These are phyloP conservation scores for Aspergillus sp. DNA, from an alignment of 2,329 filamentous ascomycete species.

Conservation along the genomic window DNA sequence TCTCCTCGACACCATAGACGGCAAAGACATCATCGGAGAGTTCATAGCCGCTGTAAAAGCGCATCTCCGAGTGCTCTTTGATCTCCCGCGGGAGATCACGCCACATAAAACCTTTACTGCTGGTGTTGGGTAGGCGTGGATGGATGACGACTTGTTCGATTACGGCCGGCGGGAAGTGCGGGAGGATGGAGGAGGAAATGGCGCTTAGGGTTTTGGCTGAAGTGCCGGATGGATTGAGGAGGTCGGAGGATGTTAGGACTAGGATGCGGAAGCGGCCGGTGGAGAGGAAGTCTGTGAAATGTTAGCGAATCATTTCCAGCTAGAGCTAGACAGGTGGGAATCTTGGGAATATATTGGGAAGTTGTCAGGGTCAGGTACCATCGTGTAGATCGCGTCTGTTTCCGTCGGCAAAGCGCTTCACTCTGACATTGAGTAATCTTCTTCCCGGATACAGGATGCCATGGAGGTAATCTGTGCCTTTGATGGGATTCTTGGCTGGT, in stretches of 20 bases:
- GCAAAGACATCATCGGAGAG: conserved; percentile 35
- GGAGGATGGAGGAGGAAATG: conserved; percentile 23
- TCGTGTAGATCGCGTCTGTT: conserved; percentile 37
- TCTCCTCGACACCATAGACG: conserved; percentile 34
- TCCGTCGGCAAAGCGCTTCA: conserved; percentile 40
- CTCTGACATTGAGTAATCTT: conserved; percentile 32
- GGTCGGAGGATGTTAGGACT: conserved; percentile 34
- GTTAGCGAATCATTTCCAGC: neutral
- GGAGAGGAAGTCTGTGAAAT: conserved; percentile 32
- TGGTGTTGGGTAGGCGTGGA: conserved; percentile 22
- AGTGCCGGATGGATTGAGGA: conserved; percentile 29
- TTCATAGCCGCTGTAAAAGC: conserved; percentile 33
- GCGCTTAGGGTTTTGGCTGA: conserved; percentile 25
- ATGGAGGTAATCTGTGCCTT: conserved; percentile 34
- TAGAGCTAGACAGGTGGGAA: too few relatives aligned
- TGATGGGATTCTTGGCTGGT: conserved; percentile 23
- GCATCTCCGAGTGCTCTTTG: conserved; percentile 37
- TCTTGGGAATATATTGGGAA: neutral
- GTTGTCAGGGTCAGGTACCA: conserved; percentile 19
- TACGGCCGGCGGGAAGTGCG: conserved; percentile 25
- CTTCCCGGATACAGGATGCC: conserved; percentile 37
- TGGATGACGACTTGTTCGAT: conserved; percentile 39
- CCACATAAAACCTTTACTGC: conserved; percentile 29
- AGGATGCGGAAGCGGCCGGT: conserved; percentile 40
- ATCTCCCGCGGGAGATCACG: conserved; percentile 29